Conservation (phyloP, 306 rosid genomes). For the Boehmeria nivea region DNA sequence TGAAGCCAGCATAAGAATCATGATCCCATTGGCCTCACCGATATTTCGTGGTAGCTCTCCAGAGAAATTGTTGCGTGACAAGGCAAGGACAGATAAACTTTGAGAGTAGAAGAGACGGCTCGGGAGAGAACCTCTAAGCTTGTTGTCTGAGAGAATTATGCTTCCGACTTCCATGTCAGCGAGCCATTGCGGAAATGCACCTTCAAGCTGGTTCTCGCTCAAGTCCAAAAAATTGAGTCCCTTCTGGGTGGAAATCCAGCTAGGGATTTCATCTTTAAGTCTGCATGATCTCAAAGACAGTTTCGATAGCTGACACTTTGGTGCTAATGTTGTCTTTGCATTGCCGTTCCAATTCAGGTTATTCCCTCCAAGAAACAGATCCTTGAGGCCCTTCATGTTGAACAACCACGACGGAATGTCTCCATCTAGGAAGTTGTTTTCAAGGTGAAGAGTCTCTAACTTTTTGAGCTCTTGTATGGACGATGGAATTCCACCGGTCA, state of each 20-base stretch:
- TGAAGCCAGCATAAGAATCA: no score
- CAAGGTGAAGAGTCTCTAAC: conserved; percentile 11
- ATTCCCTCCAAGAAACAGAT: conserved; percentile 20
- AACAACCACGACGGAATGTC: conserved; percentile 23
- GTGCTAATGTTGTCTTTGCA: not conserved
- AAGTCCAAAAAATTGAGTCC: conserved; percentile 13
- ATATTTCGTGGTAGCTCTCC: conserved; percentile 30
- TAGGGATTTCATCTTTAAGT: conserved; percentile 21
- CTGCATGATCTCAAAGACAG: conserved; percentile 28
- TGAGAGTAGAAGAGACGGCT: conserved; percentile 23
- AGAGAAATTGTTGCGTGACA: conserved; percentile 25
- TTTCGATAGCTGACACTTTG: conserved; percentile 18
- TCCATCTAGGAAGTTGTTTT: conserved; percentile 16
- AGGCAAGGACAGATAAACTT: conserved; percentile 14
- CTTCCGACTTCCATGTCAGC: conserved; percentile 25
- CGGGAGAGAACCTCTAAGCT: conserved; percentile 21
- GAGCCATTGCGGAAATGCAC: conserved; percentile 26
- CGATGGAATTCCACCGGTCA: conserved; percentile 27
- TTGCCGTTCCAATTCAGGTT: conserved; percentile 23
- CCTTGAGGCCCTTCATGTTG: conserved; percentile 16
- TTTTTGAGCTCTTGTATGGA: conserved; percentile 14
- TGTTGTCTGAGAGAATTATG: conserved; percentile 28
- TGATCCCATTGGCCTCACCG: no score
- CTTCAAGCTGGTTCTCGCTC: conserved; percentile 28
- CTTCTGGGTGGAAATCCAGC: conserved; percentile 25